Evolutionary conservation across 139 green algal genomes (phyloP), one percentile per base, ranked within the genome.

Genomic region (Chlorella sp.): DNA sequence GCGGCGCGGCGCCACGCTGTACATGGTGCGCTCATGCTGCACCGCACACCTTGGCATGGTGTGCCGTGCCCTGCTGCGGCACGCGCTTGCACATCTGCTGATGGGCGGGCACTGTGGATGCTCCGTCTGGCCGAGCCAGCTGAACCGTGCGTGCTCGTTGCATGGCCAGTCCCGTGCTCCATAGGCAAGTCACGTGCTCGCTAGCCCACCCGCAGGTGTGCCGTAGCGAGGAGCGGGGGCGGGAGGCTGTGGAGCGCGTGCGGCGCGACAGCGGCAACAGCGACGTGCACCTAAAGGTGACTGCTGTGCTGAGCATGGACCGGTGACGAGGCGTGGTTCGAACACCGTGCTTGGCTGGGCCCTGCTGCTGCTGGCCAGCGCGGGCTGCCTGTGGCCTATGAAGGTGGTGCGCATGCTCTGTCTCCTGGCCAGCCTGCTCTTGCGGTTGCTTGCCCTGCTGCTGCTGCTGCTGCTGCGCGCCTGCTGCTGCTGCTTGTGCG

Each of bases 231-330:
- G 67, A 89, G 56, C 81, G 90, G 2, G 93, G 92, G 6, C 51
- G 82, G 62, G 78, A 76, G 36, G 93, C 93, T n/a, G 65, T 88
- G 17, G 51, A 86, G 40, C n/a, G 62, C 30, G 84, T 94, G 17
- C 79, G 85, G 28, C 32, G 80, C 19, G 84, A 70, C 28, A 92
- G 82, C 56, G 86, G 84, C 65, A 94, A 95, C 79, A 28, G 73
- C 8, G 81, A 95, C 60, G 92, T 95, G 65, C 90, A 93, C 83
- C 69, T 95, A 34, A 87, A 90, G 84, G 74, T 38, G 34, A 30
- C 60, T 7, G 65, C 14, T n/a, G n/a, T n/a, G n/a, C n/a, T n/a
- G n/a, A n/a, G n/a, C n/a, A n/a, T n/a, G n/a, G n/a, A n/a, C n/a
- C n/a, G n/a, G n/a, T n/a, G n/a, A n/a, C n/a, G n/a, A n/a, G n/a